Evolutionary conservation across 352 stramenopile genomes (phyloP).

Genomic region (Phytophthora litchii): DNA sequence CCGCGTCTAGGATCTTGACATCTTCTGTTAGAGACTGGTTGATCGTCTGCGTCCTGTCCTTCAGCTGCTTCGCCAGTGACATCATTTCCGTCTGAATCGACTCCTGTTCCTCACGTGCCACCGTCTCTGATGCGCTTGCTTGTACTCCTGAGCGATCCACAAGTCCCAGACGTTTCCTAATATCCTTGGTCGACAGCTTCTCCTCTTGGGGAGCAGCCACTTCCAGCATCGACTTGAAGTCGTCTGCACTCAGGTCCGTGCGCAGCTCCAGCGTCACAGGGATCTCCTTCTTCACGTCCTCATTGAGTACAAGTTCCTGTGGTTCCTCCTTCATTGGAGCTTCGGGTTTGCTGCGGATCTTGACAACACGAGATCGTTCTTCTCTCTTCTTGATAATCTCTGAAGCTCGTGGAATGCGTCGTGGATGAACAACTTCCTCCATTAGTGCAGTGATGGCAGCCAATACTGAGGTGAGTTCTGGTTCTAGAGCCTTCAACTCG

Average conservation of each 20-base stretch:
- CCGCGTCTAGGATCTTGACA: constrained; percentile 76
- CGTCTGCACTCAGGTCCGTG: constrained; percentile 46
- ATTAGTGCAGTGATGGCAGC: constrained; percentile 29
- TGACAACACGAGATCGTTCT: constrained; percentile 8
- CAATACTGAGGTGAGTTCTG: constrained; percentile 24
- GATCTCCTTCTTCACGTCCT: constrained; percentile 4
- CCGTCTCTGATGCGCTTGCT: constrained; percentile 43
- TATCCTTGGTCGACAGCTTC: constrained; percentile 59
- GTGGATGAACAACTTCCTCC: neutral
- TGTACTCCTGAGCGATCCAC: constrained; percentile 39
- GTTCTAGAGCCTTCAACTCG: constrained; percentile 32
- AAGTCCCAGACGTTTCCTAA: constrained; percentile 65
- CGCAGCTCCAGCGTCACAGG: constrained; percentile 21
- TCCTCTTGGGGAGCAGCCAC: constrained; percentile 34
- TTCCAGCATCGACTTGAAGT: constrained; percentile 73
- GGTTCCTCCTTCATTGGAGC: neutral
- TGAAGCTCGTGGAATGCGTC: constrained; percentile 33
- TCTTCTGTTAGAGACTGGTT: constrained; percentile 75
- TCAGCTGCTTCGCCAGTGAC: constrained; percentile 70
- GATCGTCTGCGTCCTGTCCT: constrained; percentile 75
- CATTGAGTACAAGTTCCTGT: neutral
- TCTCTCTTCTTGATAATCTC: constrained; percentile 35
- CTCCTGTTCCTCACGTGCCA: constrained; percentile 68
- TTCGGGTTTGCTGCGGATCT: constrained; percentile 2
- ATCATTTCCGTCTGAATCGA: constrained; percentile 80